Conservation (phyloP, 352 stramenopile species). For the Pythium periplocum region DNA sequence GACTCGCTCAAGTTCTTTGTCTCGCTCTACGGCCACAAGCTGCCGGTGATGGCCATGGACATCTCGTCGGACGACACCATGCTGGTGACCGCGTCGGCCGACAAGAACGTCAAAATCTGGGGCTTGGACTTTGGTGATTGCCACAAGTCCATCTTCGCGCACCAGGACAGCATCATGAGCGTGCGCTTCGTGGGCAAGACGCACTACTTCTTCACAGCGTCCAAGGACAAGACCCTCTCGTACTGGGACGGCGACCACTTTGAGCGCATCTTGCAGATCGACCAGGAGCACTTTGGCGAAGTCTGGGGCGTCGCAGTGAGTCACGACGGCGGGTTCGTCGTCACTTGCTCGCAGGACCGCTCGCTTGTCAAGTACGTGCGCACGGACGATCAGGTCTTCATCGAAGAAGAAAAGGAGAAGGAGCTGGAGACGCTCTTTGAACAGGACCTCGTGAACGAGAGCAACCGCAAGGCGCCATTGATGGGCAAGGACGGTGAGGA, state of each 20-base stretch:
- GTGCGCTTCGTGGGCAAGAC: slow-evolving; percentile 94
- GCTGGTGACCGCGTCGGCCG: slow-evolving; percentile 95
- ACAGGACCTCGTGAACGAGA: slow-evolving; percentile 82
- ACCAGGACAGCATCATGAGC: slow-evolving; percentile 98
- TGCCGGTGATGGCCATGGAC: slow-evolving; percentile 97
- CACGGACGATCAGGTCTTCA: slow-evolving; percentile 96
- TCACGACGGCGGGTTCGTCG: slow-evolving; percentile 92
- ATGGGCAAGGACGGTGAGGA: slow-evolving; percentile 54
- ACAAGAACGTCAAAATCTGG: slow-evolving; percentile 99
- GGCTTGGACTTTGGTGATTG: slow-evolving; percentile 99
- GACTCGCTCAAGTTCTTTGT: slow-evolving; percentile 99
- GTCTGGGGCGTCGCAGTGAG: slow-evolving; percentile 88
- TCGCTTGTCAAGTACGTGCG: slow-evolving; percentile 96
- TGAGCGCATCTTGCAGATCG: slow-evolving; percentile 87
- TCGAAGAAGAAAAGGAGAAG: slow-evolving; percentile 97
- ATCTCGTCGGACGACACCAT: slow-evolving; percentile 97
- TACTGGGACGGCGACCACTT: slow-evolving; percentile 99
- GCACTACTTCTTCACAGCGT: slow-evolving; percentile 98
- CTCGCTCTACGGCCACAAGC: slow-evolving; percentile 98
- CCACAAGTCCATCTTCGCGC: slow-evolving; percentile 98
- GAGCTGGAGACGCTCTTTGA: slow-evolving; percentile 96
- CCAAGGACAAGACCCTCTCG: slow-evolving; percentile 96
- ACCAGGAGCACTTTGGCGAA: slow-evolving; percentile 72
- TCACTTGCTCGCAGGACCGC: slow-evolving; percentile 95
- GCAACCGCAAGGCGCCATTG: slow-evolving; percentile 52